These are phyloP conservation scores for Waltiozyma sp. DNA, from an alignment of 1,139 yeast genomes.

Conservation along the genomic window DNA sequence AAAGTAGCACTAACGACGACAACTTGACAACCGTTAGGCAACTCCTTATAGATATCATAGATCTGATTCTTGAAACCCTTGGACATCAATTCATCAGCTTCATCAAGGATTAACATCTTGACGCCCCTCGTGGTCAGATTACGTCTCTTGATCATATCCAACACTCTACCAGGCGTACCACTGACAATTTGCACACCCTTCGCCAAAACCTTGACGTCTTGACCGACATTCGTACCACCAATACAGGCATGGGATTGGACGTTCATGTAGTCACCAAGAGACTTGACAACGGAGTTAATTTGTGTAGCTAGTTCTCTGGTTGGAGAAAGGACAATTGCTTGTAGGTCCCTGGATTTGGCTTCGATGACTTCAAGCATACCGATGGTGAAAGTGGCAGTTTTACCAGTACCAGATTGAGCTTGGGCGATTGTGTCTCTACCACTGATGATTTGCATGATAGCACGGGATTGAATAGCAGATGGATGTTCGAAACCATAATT, in stretches of 20 bases:
- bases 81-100: conserved; percentile 85
- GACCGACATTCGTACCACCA: conserved; percentile 83
- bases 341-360: conserved; percentile 52
- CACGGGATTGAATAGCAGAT: conserved; percentile 90
- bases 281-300: conserved; percentile 73
- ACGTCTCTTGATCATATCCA: conserved; percentile 78
- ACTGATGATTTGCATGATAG: conserved; percentile 81
- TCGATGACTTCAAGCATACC: conserved; percentile 83
- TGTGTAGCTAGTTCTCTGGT: conserved; percentile 91
- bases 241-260: conserved; percentile 83
- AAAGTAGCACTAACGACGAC: conserved; percentile 93
- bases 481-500: conserved; percentile 92
- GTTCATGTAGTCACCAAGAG: conserved; percentile 79
- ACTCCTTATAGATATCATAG: conserved; percentile 70
- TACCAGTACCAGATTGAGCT: conserved; percentile 98
- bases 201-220: conserved; percentile 60
- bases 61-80: conserved; percentile 92
- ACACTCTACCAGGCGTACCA: conserved; percentile 94
- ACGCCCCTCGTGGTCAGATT: conserved; percentile 55
- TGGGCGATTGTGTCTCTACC: conserved; percentile 94
- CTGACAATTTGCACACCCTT: conserved; percentile 87
- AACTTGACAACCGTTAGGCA: conserved; percentile 79
- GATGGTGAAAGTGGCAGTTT: conserved; percentile 91
- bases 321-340: conserved; percentile 86
- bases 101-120: conserved; percentile 81